Evolutionary conservation across 1,284 basidiomycete species (phyloP), one percentile per base, ranked within the genome.

Genomic region (Trametes polyzona): DNA sequence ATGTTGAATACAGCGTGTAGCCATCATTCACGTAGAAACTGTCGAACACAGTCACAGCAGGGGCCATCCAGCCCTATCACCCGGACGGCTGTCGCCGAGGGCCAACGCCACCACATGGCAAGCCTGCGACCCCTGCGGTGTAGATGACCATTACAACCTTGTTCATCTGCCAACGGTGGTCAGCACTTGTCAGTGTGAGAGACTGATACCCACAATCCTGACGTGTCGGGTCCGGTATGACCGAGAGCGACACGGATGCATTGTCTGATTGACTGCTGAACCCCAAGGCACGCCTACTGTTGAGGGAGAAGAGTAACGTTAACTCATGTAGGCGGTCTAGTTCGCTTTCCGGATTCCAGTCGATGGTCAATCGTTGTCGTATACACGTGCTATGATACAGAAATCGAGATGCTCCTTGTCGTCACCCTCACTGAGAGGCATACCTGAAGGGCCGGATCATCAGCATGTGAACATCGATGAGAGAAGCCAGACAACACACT

Each of bases 401-500:
- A 11, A 21, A 30, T 16, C 7, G n/a, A 7, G 10, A 21, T 23
- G n/a, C 36, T 41, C 14, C 27, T 7, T 32, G 8, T 10, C n/a
- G 24, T 3, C 8, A 9, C 24, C 30, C 23, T 30, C 41, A 50
- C 48, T 50, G 37, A 10, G 37, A 24, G n/a, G 48, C 48, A 29
- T 41, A 50, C 26, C 48, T 52, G 32, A 9, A n/a, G 5, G 14
- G 7, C 10, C 16, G 10, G 12, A 19, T 4, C 4, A 9, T 39
- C 9, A 49, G 23, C 8, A n/a, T 6, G 27, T 10, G 8, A n/a
- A 11, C 1, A 4, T 2, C 16, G 5, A 17, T 2, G 6, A 21
- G 5, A n/a, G 17, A 11, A 16, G 1, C 3, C 19, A 4, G 3
- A 5, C 1, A 6, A 52, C 66, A 55, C 67, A 91, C 91, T 87